Base-by-base conservation (phyloP, 2,329 filamentous ascomycete species). In the Lecanoromycetidae sp. region DNA sequence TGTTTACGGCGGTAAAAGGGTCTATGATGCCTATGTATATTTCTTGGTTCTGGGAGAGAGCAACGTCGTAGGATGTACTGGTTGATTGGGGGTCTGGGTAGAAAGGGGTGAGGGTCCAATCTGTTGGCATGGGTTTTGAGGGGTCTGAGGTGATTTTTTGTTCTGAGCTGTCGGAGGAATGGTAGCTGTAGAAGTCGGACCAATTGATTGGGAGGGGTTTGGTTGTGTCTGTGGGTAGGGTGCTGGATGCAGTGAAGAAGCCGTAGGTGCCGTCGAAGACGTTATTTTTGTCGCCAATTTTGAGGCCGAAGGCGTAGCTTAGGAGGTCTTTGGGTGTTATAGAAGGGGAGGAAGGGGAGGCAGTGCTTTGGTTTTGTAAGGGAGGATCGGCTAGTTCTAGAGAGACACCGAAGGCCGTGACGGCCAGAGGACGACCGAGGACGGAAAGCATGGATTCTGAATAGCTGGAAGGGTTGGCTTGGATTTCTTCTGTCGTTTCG, bases 351-450 rank as follows among this genome's bases (percentile, higher is more conserved):
- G 22, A 35, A 25, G 13, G 22, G 10, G 5, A 15, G 13, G 26
- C 20, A 10, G 51, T 50, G 10, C 50, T 42, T 25, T 57, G 50
- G 42, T 48, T 48, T 10, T 23, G 23, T 25, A 49, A 19, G 7
- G 48, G 39, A 1, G 50, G 40, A 4, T 19, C 33, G 2, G 52
- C 52, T 1, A 64, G 49, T 44, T 65, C 61, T 0, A 65, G 49
- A 4, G 52, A 55, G 46, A 47, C 59, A 2, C 58, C 62, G 3
- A 57, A 52, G 29, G 61, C 58, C 12, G 58, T 56, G 3, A 65
- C 52, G 1, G 62, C 62, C 1, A 66, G 49, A 0, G 63, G 63
- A 25, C 55, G 55, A 2, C 63, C 63, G 13, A 65, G 46, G 23
- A 40, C 15, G 37, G 2, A 63, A 33, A 3, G 57, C 41, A 30